Base-by-base conservation (phyloP, 805 yeast genomes). In the Candida dendrica region DNA sequence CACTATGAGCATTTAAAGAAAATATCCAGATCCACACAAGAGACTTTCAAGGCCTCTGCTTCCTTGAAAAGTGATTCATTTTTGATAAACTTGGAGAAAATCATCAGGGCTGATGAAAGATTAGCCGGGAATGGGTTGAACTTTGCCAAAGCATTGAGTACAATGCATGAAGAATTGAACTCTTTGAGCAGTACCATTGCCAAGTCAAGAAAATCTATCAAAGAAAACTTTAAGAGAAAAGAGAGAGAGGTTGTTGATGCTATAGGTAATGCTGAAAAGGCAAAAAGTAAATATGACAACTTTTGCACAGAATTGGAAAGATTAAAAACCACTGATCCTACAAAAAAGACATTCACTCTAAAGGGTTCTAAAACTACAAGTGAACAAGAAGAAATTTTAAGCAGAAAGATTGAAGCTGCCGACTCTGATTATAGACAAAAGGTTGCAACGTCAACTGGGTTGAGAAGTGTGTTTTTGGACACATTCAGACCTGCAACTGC, bases 181-280 rank as follows among this genome's bases (percentile, higher is more conserved):
- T 81, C 95, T 0, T 69, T 93, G 47, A 71, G 85, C 15, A 70
- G 77, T 16, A 77, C 88, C 3, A 78, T 89, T 48, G 72, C 85
- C 10, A 76, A 84, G 45, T 68, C 80, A 47, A 74, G 98, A 50
- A 93, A 90, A 59, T 51, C 71, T 29, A 66, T 80, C 41, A 93
- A 93, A 60, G 98, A 93, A 38, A 85, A 84, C 43, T 87, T 89
- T 35, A 73, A 77, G 53, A 71, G 85, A 38, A 76, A 81, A 51
- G 98, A 93, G 57, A 88, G 84, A 56, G 95, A 84, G 45, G 90
- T 89, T 30, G 56, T 71, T 11, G 98, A 93, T 43, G 79, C 96
- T 6, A 90, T 89, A 39, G 68, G 71, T 42, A 75, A 77, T 35
- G 96, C 95, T 1, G 96, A 87, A 49, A 91, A 91, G 74, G 95